Evolutionary conservation across 2,329 filamentous ascomycete species (phyloP).

Genomic region (Cordyceps tenuipes): DNA sequence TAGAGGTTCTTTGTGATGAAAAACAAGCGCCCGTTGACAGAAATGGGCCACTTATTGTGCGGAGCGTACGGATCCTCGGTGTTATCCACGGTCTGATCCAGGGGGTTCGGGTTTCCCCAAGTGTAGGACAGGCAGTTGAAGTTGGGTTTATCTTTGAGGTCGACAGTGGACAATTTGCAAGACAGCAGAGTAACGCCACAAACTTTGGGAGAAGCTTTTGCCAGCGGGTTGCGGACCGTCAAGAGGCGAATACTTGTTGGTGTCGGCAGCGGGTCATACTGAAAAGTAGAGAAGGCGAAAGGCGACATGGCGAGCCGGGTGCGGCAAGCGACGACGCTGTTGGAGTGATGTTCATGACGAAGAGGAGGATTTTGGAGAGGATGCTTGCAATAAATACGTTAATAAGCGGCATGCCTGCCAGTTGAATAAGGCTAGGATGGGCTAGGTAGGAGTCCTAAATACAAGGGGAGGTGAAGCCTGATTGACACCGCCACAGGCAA

Average conservation of each 20-base stretch:
- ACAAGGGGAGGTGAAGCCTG: background rate
- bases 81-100: background rate
- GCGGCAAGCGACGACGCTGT: background rate
- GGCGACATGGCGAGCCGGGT: slow-evolving; percentile 3
- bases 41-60: slow-evolving; percentile 10
- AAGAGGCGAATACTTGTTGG: slow-evolving; percentile 5
- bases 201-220: background rate
- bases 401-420: background rate
- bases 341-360: background rate
- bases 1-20: slow-evolving; percentile 19
- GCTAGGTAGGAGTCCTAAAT: background rate
- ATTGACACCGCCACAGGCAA: background rate
- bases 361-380: background rate
- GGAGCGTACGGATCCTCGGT: slow-evolving; percentile 6
- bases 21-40: slow-evolving; percentile 9
- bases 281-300: background rate
- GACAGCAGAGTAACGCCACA: slow-evolving; percentile 8
- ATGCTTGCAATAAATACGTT: slow-evolving; percentile 9
- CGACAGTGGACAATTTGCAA: slow-evolving; percentile 6
- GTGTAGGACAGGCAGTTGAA: slow-evolving; percentile 14
- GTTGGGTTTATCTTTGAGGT: slow-evolving; percentile 3
- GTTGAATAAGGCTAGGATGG: background rate
- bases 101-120: slow-evolving; percentile 11
- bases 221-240: slow-evolving; percentile 5
- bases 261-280: slow-evolving; percentile 1